Conservation (phyloP, 306 rosid species). For the Lathyrus oleraceus region DNA sequence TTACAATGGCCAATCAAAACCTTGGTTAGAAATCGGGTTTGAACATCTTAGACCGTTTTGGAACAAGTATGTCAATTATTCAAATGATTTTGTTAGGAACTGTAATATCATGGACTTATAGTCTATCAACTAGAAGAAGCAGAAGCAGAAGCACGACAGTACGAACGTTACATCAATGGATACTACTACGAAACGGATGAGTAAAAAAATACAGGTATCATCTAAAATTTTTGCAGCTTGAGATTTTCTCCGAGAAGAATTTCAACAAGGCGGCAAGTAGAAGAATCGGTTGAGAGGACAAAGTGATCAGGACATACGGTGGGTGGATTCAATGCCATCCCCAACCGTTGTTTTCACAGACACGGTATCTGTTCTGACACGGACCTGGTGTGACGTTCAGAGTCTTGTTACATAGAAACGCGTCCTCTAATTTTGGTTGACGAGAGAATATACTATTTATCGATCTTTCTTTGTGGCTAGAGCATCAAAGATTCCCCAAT, state of each 20-base stretch:
- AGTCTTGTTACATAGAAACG: slow-evolving; percentile 64
- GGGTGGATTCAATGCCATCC: slow-evolving; percentile 52
- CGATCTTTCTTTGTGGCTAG: slow-evolving; percentile 52
- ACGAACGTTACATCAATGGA: slow-evolving; percentile 31
- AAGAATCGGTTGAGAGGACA: slow-evolving; percentile 49
- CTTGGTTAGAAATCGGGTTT: slow-evolving; percentile 94
- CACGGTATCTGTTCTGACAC: slow-evolving; percentile 43
- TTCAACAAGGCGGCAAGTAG: slow-evolving; percentile 49
- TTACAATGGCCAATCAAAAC: slow-evolving; percentile 97
- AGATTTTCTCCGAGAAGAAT: slow-evolving; percentile 48
- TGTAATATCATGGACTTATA: slow-evolving; percentile 97
- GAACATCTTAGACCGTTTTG: slow-evolving; percentile 98
- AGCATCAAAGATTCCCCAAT: slow-evolving; percentile 52
- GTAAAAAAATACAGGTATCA: slow-evolving; percentile 49
- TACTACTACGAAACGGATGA: slow-evolving; percentile 23
- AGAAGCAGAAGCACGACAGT: slow-evolving; percentile 33
- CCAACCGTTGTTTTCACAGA: slow-evolving; percentile 47
- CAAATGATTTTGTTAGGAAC: slow-evolving; percentile 85
- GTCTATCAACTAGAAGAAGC: slow-evolving; percentile 36
- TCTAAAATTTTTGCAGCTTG: slow-evolving; percentile 52
- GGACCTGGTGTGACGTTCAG: slow-evolving; percentile 57
- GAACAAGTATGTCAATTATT: slow-evolving; percentile 85
- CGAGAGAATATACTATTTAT: slow-evolving; percentile 56
- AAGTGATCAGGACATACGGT: slow-evolving; percentile 32
- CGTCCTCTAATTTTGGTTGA: slow-evolving; percentile 63